Evolutionary conservation across 495 filamentous ascomycete species (phyloP).

Genomic region (Stereocaulon alpinum): DNA sequence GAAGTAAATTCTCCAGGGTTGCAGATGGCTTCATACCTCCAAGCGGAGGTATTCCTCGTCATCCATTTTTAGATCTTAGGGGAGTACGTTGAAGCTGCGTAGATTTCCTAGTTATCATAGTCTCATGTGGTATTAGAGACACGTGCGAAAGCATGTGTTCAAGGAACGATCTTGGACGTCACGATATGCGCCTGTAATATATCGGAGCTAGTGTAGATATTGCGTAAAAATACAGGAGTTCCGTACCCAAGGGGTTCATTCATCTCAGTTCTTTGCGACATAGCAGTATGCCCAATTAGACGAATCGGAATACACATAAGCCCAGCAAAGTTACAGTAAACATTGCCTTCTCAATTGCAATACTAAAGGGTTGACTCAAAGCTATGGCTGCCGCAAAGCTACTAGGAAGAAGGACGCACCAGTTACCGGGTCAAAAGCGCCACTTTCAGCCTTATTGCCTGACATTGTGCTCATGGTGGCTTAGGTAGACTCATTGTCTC

Average conservation of each 20-base stretch:
- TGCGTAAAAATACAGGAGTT: background rate
- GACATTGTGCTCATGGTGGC: background rate
- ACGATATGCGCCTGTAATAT: conserved; percentile 1
- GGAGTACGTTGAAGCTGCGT: background rate
- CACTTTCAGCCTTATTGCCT: too few relatives aligned
- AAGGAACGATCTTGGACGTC: background rate
- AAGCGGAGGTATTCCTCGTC: conserved; percentile 1
- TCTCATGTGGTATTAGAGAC: background rate
- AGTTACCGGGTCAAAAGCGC: conserved; percentile 30
- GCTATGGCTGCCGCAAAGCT: conserved; percentile 36
- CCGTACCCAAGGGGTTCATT: too few relatives aligned
- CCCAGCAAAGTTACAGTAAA: background rate
- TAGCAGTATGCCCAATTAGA: too few relatives aligned
- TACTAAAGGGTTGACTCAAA: background rate
- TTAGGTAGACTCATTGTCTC: conserved; percentile 64
- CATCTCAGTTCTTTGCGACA: too few relatives aligned
- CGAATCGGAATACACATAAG: background rate
- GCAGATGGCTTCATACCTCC: conserved; percentile 8
- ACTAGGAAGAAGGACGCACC: conserved; percentile 35
- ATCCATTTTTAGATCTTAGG: conserved; percentile 12
- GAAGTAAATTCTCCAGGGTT: background rate
- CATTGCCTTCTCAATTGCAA: too few relatives aligned
- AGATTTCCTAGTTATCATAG: conserved; percentile 11
- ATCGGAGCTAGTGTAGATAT: background rate
- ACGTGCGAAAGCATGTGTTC: background rate